phyloP scores from a whole-genome alignment of 2,329 filamentous ascomycete species.

The Epichloe glyceriae region DNA sequence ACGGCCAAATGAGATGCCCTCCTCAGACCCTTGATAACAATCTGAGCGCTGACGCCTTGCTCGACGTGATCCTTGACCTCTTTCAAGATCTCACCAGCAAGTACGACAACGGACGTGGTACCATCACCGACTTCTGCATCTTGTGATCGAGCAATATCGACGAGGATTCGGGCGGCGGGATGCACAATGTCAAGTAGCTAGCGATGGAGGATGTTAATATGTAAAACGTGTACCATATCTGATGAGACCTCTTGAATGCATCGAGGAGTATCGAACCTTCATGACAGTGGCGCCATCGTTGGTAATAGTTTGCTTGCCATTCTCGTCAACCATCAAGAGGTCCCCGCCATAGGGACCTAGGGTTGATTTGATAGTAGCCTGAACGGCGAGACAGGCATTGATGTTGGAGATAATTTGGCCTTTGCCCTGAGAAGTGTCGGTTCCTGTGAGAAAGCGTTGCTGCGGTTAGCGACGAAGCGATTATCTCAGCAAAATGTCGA shows the following conservation, averaged over 20 bases:
- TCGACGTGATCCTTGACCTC: constrained; percentile 94
- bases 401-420: constrained; percentile 97
- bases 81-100: constrained; percentile 96
- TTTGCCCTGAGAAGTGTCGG: constrained; percentile 93
- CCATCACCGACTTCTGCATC: constrained; percentile 98
- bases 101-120: constrained; percentile 91
- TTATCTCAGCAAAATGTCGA: background rate
- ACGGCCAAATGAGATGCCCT: constrained; percentile 81
- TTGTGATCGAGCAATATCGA: constrained; percentile 96
- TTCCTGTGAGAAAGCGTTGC: constrained; percentile 44
- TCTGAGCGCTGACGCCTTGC: constrained; percentile 92
- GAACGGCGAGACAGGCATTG: constrained; percentile 92
- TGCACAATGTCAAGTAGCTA: constrained; percentile 97
- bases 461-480: background rate
- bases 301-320: constrained; percentile 93
- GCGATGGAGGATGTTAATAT: background rate
- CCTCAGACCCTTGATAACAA: constrained; percentile 91
- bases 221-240: background rate
- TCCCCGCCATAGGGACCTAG: constrained; percentile 95
- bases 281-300: constrained; percentile 99
- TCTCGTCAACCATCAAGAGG: constrained; percentile 86
- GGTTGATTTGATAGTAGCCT: constrained; percentile 90
- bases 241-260: background rate
- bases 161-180: constrained; percentile 90
- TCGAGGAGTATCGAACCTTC: constrained; percentile 50